phyloP scores from a whole-genome alignment of 2,329 filamentous ascomycete genomes.

The Botrytis medusae region DNA sequence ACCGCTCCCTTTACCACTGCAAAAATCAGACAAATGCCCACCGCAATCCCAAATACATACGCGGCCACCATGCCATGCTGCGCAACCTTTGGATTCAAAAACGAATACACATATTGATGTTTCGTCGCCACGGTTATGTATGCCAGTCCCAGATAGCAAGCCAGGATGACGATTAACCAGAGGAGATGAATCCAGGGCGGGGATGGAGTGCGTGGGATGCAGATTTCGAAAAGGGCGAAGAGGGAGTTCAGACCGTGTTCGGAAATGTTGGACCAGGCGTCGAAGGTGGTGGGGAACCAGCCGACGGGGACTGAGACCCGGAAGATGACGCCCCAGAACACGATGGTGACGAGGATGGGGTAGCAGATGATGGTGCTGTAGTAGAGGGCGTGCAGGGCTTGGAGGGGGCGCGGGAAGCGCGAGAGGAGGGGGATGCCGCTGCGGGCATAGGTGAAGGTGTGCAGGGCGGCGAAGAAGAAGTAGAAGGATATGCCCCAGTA shows the following conservation, averaged over 20 bases:
- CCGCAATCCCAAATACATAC: constrained; percentile 37
- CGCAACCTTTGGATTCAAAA: constrained; percentile 60
- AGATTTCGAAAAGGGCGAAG: constrained; percentile 75
- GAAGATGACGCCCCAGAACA: constrained; percentile 68
- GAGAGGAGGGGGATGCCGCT: constrained; percentile 58
- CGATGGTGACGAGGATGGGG: constrained; percentile 68
- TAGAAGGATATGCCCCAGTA: constrained; percentile 86
- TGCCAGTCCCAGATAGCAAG: constrained; percentile 69
- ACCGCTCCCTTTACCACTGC: constrained; percentile 26
- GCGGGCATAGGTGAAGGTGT: constrained; percentile 67
- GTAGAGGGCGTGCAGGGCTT: constrained; percentile 63
- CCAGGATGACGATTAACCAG: constrained; percentile 68
- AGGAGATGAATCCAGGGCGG: constrained; percentile 65
- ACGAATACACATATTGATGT: constrained; percentile 74
- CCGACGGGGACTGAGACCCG: constrained; percentile 40
- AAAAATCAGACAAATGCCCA: constrained; percentile 34
- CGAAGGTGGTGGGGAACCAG: constrained; percentile 48
- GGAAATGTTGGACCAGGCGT: constrained; percentile 65
- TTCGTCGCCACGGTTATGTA: constrained; percentile 70
- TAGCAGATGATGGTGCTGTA: constrained; percentile 63
- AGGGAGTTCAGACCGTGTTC: constrained; percentile 72
- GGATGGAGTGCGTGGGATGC: constrained; percentile 64
- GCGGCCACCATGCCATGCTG: constrained; percentile 29
- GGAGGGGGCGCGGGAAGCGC: constrained; percentile 59
- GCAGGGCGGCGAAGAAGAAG: constrained; percentile 63